Percentiles rank a stretch among this genome's conserved stretches.
Conservation (phyloP, 140 eudicot genomes). For the Stevia rebaudiana region DNA sequence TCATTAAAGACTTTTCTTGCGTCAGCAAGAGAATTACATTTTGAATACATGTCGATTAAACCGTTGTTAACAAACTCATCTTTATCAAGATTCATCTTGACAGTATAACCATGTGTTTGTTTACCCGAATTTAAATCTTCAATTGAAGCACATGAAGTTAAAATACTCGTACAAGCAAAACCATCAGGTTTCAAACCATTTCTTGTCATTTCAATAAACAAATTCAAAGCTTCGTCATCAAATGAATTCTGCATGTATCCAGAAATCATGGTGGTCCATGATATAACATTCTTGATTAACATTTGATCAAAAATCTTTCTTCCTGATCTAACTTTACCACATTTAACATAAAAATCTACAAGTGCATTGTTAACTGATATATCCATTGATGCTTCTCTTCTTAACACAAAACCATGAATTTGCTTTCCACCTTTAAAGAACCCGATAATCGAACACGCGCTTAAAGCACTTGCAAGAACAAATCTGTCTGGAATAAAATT, state of each 20-base stretch:
- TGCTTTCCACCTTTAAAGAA: conserved; percentile 57
- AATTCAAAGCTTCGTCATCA: conserved; percentile 43
- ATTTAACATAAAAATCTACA: conserved; percentile 61
- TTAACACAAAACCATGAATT: conserved; percentile 55
- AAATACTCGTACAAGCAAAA: conserved; percentile 59
- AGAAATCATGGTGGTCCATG: conserved; percentile 83
- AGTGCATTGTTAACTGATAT: conserved; percentile 54
- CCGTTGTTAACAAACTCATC: conserved; percentile 66
- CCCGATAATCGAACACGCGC: conserved; percentile 50
- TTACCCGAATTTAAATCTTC: conserved; percentile 51
- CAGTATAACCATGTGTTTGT: conserved; percentile 53
- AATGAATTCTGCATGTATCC: conserved; percentile 69
- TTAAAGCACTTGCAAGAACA: conserved; percentile 54
- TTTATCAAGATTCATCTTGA: conserved; percentile 48
- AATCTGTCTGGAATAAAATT: conserved; percentile 54
- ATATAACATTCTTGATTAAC: conserved; percentile 43
- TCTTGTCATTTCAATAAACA: conserved; percentile 46
- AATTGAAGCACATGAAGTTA: conserved; percentile 68
- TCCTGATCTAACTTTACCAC: conserved; percentile 48
- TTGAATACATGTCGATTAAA: conserved; percentile 72
- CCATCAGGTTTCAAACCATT: conserved; percentile 59
- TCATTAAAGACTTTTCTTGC: conserved; percentile 48
- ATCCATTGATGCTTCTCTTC: conserved; percentile 52
- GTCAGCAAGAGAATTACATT: conserved; percentile 48
- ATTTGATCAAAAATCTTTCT: conserved; percentile 46